Evolutionary conservation across 352 stramenopile species (phyloP), one percentile per base, ranked within the genome.

Genomic region (Pythium biforme): DNA sequence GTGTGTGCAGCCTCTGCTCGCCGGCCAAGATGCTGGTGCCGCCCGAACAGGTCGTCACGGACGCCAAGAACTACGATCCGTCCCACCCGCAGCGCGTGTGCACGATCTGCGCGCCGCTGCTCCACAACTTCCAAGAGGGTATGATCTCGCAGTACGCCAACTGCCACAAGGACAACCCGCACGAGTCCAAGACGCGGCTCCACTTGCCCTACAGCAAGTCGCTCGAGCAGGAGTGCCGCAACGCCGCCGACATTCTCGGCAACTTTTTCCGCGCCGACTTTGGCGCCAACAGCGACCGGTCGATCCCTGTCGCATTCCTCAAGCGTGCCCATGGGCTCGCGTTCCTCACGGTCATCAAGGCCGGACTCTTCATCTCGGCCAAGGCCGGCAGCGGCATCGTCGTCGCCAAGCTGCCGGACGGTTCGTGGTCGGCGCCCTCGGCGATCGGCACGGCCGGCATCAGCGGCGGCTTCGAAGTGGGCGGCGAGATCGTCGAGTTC

Each of bases 401-500:
- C 12, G 92, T 98, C 48, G 89, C 91, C 12, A 90, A 96, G 37
- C 59, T 97, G 0, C 74, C 79, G 10, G 77, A 95, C 55, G 80
- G 88, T 15, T 74, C 79, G 23, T 98, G 95, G 95, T 97, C 87
- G 22, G 90, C 94, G 10, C 95, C 95, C 1, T 97, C 84, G 27
- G 95, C 95, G 10, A 98, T 98, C 63, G 93, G 92, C n/a, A 94
- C 91, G 0, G 86, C 83, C 0, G 93, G 94, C 12, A 83, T 98
- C 51, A 87, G 88, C 12, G 79, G 77, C 71, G 93, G 94, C 31
- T 83, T 93, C 4, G 76, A 98, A 57, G 77, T 86, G 26, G 94
- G 94, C 29, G 92, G 91, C 17, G 92, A 98, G 70, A 72, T 98
- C 15, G 90, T 96, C 12, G 93, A 98, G 76, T 89, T 98, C 55